Percentiles rank a stretch among this genome's conserved stretches.
Conservation (phyloP, 345 rosid species). For the Angophora floribunda region DNA sequence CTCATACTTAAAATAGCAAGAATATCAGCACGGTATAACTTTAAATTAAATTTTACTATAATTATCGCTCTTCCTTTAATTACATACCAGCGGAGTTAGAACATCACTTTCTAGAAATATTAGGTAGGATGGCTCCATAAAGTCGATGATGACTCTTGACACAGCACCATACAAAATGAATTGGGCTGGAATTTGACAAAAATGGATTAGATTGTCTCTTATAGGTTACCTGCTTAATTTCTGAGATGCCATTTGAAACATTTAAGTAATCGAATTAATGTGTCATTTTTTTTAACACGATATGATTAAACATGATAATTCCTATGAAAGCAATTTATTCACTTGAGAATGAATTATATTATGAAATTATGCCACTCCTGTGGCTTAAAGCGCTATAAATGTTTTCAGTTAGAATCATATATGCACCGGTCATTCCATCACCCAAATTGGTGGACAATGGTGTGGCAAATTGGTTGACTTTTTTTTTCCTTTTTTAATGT, state of each 20-base stretch:
- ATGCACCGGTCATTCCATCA: neutral
- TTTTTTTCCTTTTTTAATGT: neutral
- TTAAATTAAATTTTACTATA: neutral
- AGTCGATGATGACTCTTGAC: neutral
- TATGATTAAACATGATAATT: neutral
- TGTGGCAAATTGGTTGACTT: neutral
- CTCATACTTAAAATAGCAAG: neutral
- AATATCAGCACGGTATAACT: neutral
- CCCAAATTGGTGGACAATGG: neutral
- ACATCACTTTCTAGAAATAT: neutral
- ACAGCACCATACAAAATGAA: accelerated
- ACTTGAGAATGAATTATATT: neutral
- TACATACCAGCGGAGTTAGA: accelerated
- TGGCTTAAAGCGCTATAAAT: neutral
- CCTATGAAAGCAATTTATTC: neutral
- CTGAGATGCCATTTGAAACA: neutral
- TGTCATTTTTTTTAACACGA: neutral
- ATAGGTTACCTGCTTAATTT: neutral
- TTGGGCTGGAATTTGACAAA: accelerated
- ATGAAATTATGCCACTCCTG: accelerated
- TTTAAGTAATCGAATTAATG: too few species aligned
- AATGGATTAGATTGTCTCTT: neutral
- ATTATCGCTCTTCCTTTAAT: accelerated
- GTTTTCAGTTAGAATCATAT: neutral
- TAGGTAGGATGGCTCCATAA: neutral